Evolutionary conservation across 1,284 basidiomycete species (phyloP).

Genomic region (Papiliotrema flavescens): DNA sequence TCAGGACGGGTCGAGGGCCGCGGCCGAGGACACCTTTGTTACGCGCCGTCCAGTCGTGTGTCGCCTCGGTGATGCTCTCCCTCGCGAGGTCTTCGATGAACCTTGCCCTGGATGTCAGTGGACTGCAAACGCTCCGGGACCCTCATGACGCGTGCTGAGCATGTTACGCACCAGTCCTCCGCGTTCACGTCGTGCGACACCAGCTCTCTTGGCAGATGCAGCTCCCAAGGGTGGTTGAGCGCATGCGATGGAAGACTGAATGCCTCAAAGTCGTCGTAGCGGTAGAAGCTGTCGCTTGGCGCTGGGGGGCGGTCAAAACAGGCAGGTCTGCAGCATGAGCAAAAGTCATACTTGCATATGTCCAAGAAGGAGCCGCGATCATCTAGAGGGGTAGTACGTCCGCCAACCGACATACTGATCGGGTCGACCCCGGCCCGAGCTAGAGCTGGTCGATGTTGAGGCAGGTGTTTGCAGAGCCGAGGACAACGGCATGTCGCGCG

Average conservation of each 20-base stretch:
- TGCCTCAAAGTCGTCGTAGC: constrained; percentile 35
- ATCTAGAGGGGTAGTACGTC: constrained; percentile 16
- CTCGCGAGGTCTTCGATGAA: constrained; percentile 35
- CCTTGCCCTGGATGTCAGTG: constrained; percentile 15
- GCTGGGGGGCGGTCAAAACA: constrained; percentile 38
- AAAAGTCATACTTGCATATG: not conserved
- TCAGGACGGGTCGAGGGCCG: constrained; percentile 27
- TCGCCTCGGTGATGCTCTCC: constrained; percentile 24
- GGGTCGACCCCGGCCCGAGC: constrained; percentile 26
- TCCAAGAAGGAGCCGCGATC: not conserved
- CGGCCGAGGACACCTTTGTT: constrained; percentile 4
- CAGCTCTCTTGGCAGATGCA: constrained; percentile 32
- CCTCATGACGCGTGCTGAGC: not conserved
- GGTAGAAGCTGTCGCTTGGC: constrained; percentile 25
- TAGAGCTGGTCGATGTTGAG: not conserved
- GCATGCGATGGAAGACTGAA: constrained; percentile 27
- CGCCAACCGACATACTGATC: constrained; percentile 38
- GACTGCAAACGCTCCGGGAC: not conserved
- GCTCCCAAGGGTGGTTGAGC: constrained; percentile 31
- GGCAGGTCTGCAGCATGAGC: constrained; percentile 19
- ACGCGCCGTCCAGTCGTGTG: constrained; percentile 14
- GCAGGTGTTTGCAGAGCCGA: not conserved
- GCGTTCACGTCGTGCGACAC: constrained; percentile 33
- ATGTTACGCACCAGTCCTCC: constrained; percentile 32
- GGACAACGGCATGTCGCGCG: constrained; percentile 8